Base-by-base conservation (phyloP, 805 yeast species). In the Clavispora fructus region DNA sequence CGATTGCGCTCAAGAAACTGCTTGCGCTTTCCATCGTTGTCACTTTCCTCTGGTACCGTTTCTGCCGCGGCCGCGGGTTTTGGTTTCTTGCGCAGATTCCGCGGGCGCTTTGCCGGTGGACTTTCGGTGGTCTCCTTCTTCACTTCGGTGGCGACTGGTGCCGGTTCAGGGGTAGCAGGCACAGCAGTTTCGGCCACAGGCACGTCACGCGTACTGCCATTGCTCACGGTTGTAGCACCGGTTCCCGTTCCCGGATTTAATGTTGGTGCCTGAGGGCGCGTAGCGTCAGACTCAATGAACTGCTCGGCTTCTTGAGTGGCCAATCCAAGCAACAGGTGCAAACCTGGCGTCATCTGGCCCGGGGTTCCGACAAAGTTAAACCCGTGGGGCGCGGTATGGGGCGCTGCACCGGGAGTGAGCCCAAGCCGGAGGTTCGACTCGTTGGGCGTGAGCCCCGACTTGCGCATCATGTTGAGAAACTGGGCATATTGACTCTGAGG, bases 1-100 rank as follows among this genome's bases (percentile, higher is more conserved):
- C 99, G 76, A 64, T 94, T 94, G 52, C 98, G 75, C 62, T 94
- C 99, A 53, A 94, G 66, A 58, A 80, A 92, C 60, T 73, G 83
- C 61, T 75, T 81, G 52, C 91, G 78, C 59, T 87, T 89, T 12
- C 66, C 69, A 27, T 59, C 69, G 40, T 67, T 68, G 11, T 60
- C 27, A 6, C 7, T 12, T 2, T 19, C 40, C 29, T 12, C 29
- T 17, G 6, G 17, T 7, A 4, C 25, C n/a, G 16, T 8, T 11
- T 17, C 37, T 7, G 13, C 25, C 11, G 13, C 14, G 7, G 14
- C 3, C 25, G 4, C 37, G 25, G 23, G 13, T 29, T 37, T 37
- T 5, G 10, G 29, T 17, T 37, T 37, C 29, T 26, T 26, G 11
- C 29, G n/a, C 29, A 13, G 29, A 29, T 37, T 37, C 17, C 29